Evolutionary conservation across 169 alveolate species (phyloP), one percentile per base, ranked within the genome.

Genomic region (Plasmodium billcollinsi): DNA sequence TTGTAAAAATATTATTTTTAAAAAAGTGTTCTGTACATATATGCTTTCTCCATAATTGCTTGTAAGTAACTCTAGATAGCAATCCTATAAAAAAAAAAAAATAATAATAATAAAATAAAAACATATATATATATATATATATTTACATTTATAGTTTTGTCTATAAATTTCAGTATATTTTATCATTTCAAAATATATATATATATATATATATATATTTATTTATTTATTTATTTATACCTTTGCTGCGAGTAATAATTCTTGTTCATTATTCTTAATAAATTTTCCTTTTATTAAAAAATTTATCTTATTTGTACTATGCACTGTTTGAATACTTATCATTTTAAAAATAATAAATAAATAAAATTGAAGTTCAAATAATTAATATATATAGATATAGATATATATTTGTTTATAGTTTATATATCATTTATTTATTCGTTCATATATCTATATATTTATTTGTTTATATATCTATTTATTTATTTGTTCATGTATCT

Each of bases 171-270:
- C 39, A 1, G 5, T 26, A 26, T 26, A 26, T 4, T 26, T 26
- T 26, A 0, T 26, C 39, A 26, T 26, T 26, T 26, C 39, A 59
- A 59, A 54, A 54, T n/a, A 11, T n/a, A 54, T n/a, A 54, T 9
- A 54, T 56, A 56, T 8, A 62, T 24, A 18, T 21, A 21, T 8
- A 62, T 61, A 24, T 24, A 61, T n/a, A 61, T 24, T 0, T 14
- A 12, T 15, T 0, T 26, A 62, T 8, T 0, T 12, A 43, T 43
- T 0, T 43, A 39, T 71, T 18, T 43, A 21, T 73, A 73, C 89
- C 89, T 78, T 78, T 20, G 78, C 89, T 43, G 89, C 76, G 24
- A 78, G 54, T n/a, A 78, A 70, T 26, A 78, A 66, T 33, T 78
- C 11, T 18, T 58, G 47, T 66, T 66, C 52, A 45, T 59, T 50